A percentile compares a stretch with the other conserved stretches of the same genome.
phyloP scores from a whole-genome alignment of 2,329 filamentous ascomycete genomes.

The Colletotrichum cuscutae region DNA sequence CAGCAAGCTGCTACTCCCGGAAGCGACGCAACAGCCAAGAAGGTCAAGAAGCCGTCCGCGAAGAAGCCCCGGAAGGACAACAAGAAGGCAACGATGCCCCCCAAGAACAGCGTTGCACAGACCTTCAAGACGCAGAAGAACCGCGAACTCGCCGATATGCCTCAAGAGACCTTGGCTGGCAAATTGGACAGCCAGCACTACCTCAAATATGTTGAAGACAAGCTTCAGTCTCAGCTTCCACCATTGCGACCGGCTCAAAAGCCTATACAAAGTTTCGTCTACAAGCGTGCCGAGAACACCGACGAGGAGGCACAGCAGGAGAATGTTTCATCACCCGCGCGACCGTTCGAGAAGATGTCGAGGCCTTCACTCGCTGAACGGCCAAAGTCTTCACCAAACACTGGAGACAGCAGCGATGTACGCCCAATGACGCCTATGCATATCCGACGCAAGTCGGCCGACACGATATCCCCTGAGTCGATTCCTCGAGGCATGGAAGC shows the following conservation, averaged over 20 bases:
- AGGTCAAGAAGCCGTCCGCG: conserved; percentile 38
- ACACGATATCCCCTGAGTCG: conserved; percentile 57
- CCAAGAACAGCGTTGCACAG: conserved; percentile 52
- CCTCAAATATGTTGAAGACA: conserved; percentile 38
- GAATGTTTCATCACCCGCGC: not conserved
- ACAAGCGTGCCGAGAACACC: conserved; percentile 21
- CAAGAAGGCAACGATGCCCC: conserved; percentile 45
- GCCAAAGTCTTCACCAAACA: conserved; percentile 30
- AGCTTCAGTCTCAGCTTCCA: conserved; percentile 37
- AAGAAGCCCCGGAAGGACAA: conserved; percentile 49
- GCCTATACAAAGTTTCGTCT: conserved; percentile 36
- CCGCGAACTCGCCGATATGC: conserved; percentile 38
- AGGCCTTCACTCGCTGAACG: conserved; percentile 24
- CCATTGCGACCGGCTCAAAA: conserved; percentile 39
- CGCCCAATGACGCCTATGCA: conserved; percentile 28
- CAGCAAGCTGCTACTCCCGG: conserved; percentile 34
- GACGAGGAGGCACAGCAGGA: not conserved
- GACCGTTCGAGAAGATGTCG: not conserved
- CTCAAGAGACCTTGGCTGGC: conserved; percentile 40
- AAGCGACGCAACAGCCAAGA: conserved; percentile 41
- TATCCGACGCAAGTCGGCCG: conserved; percentile 28
- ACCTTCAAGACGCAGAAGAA: conserved; percentile 58
- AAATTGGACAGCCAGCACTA: conserved; percentile 36
- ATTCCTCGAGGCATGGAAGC: conserved; percentile 52
- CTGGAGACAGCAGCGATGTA: conserved; percentile 12